phyloP scores from a whole-genome alignment of 2,329 filamentous ascomycete species.

The Colletotrichum lindemuthianum region DNA sequence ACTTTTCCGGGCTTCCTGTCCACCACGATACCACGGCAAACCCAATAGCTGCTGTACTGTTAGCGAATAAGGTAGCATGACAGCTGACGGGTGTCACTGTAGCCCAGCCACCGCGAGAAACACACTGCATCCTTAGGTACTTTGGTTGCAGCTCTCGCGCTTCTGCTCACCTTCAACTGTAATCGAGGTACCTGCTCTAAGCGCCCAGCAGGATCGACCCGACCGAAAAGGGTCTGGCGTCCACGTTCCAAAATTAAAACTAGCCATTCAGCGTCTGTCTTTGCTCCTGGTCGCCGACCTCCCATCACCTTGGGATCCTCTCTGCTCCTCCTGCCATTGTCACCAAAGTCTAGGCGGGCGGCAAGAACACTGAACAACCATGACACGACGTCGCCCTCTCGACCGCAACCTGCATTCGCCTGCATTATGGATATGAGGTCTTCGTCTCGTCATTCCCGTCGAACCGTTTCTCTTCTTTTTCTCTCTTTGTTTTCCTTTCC shows the following conservation, averaged over 20 bases:
- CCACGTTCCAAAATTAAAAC: conserved; percentile 29
- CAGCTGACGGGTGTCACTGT: background rate
- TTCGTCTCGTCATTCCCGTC: conserved; percentile 15
- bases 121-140: no score
- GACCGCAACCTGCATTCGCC: conserved; percentile 22
- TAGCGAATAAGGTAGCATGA: conserved; percentile 17
- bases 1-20: background rate
- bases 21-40: no score
- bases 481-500: conserved; percentile 20
- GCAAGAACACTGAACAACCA: conserved; percentile 16
- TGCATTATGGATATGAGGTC: conserved; percentile 27
- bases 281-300: conserved; percentile 1
- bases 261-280: conserved; percentile 22
- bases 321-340: conserved; percentile 26
- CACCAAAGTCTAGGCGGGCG: conserved; percentile 13
- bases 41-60: background rate
- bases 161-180: conserved; percentile 5
- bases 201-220: conserved; percentile 31
- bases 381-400: conserved; percentile 7
- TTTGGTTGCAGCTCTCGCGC: conserved; percentile 7
- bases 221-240: conserved; percentile 30
- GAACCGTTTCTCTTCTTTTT: conserved; percentile 9
- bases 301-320: conserved; percentile 25
- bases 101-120: conserved; percentile 10
- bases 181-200: conserved; percentile 21